Conservation (phyloP, 495 filamentous ascomycete genomes). For the Penicillium dipodomyicola region DNA sequence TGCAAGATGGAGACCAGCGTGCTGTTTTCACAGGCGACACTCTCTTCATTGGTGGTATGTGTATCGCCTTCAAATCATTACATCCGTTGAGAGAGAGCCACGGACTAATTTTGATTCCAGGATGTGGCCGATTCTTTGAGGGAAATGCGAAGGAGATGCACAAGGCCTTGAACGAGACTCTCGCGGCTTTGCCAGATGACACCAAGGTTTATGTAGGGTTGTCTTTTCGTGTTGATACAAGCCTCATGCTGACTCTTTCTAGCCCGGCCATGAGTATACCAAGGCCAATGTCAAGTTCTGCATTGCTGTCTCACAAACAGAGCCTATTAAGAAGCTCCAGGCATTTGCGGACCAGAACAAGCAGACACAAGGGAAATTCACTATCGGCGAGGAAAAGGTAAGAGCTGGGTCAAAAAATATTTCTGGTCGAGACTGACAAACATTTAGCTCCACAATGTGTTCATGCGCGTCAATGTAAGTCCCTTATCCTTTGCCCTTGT, state of each 20-base stretch:
- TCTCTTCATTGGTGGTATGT: slow-evolving; percentile 82
- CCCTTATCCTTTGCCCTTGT: not conserved
- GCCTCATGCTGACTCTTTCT: slow-evolving; percentile 6
- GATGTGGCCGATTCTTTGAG: slow-evolving; percentile 97
- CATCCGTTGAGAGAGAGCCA: not conserved
- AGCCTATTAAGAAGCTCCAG: slow-evolving; percentile 72
- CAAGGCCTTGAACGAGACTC: slow-evolving; percentile 80
- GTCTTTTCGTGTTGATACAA: not conserved
- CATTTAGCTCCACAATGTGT: slow-evolving; percentile 85
- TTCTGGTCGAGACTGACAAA: slow-evolving; percentile 8
- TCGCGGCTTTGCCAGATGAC: slow-evolving; percentile 81
- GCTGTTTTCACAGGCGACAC: slow-evolving; percentile 97
- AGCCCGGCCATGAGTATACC: slow-evolving; percentile 97
- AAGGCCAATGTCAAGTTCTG: slow-evolving; percentile 90
- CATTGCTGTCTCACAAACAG: slow-evolving; percentile 66
- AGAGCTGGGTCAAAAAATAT: slow-evolving; percentile 15
- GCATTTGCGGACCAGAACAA: slow-evolving; percentile 74
- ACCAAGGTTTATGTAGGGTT: slow-evolving; percentile 83
- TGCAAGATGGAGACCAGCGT: slow-evolving; percentile 76
- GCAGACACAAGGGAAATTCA: slow-evolving; percentile 94
- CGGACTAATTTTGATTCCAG: slow-evolving; percentile 38
- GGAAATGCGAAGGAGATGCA: slow-evolving; percentile 90
- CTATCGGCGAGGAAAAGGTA: slow-evolving; percentile 97
- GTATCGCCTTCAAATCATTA: not conserved
- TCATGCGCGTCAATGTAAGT: slow-evolving; percentile 85